Conservation (phyloP, 2,329 filamentous ascomycete genomes). For the Pseudogymnoascus sp. region DNA sequence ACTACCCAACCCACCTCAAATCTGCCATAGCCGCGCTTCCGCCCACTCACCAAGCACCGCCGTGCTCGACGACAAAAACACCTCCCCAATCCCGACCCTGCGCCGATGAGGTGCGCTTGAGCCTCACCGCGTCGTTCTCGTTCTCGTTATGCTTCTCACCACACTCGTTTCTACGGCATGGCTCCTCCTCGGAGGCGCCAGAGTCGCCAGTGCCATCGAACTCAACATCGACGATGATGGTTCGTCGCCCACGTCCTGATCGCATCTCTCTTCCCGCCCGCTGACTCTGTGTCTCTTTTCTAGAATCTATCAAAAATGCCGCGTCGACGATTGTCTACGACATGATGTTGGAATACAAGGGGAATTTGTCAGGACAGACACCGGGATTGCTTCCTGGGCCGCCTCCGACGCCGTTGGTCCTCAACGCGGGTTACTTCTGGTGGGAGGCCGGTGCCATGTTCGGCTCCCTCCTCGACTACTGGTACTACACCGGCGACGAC, state of each 20-base stretch:
- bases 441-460: constrained; percentile 69
- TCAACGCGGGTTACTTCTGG: constrained; percentile 41
- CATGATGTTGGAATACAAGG: constrained; percentile 48
- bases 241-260: not conserved
- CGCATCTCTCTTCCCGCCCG: not conserved
- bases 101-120: constrained; percentile 8
- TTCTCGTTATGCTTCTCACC: not conserved
- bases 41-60: not conserved
- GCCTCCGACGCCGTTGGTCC: not conserved
- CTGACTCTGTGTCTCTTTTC: constrained; percentile 35
- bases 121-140: not conserved
- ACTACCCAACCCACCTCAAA: not conserved
- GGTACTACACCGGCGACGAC: constrained; percentile 69
- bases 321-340: constrained; percentile 37
- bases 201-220: not conserved
- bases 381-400: constrained; percentile 43
- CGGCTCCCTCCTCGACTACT: constrained; percentile 68
- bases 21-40: not conserved
- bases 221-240: not conserved
- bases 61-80: not conserved
- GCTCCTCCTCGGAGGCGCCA: constrained; percentile 7
- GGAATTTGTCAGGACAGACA: constrained; percentile 42
- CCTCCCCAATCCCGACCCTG: not conserved
- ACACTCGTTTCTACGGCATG: not conserved
- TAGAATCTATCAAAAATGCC: constrained; percentile 31